Base-by-base conservation (phyloP, 129 eudicot genomes). In the Centrapalus pauciflorus region DNA sequence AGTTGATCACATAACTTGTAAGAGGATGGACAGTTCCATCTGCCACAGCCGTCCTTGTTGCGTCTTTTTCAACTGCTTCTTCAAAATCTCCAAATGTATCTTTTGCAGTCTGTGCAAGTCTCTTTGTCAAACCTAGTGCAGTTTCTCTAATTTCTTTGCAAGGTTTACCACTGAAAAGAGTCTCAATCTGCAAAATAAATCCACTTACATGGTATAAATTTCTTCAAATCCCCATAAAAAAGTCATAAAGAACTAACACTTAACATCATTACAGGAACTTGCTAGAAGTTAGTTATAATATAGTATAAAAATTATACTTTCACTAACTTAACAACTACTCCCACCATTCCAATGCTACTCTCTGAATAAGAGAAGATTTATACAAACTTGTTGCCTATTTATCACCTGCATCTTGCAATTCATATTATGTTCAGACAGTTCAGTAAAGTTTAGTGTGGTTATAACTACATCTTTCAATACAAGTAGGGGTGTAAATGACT, bases 1-100 rank as follows among this genome's bases (percentile, higher is more conserved):
- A 93, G 66, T 93, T 93, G 75, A 93, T 86, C 79, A 93, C 98
- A 66, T 93, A 93, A 92, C 98, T 93, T 20, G 98, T 93, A 79
- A 93, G 82, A 38, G 98, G 96, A 86, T 93, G 98, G 57, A 93
- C 98, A 4, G 96, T 93, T 64, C 98, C 95, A 70, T 93, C 98
- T 21, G 89, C 72, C 11, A 93, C 96, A 3, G 98, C 91, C 29
- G 96, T 93, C 86, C 83, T 93, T 58, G 96, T 93, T 26, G 98
- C 95, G 64, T 93, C 98, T 68, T 93, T 93, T 76, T 93, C 96
- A 66, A 93, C 98, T 5, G 98, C 98, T 81, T 93, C 98, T 82
- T 88, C 96, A 77, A 93, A 93, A 76, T 93, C 98, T 71, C 89
- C 84, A 68, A 88, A 93, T 11, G 98, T 93, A 63, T 93, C 95